Conservation (phyloP, 2,329 filamentous ascomycete genomes). For the Ascosphaera pollenicola region DNA sequence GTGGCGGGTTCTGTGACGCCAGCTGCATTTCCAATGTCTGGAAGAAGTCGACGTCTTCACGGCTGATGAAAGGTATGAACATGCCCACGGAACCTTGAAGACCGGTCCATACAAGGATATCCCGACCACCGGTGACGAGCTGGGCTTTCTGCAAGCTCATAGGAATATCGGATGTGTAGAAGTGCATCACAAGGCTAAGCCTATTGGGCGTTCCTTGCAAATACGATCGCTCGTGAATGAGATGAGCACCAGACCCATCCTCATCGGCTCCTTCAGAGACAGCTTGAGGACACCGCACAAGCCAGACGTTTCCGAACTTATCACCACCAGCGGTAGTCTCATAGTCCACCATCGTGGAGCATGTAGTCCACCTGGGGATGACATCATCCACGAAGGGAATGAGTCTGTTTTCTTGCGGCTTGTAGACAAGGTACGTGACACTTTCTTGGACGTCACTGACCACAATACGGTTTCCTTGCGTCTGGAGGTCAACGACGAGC, state of each 20-base stretch:
- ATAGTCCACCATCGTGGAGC: constrained; percentile 88
- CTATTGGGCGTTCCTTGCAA: constrained; percentile 76
- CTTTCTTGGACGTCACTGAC: constrained; percentile 87
- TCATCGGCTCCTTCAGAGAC: constrained; percentile 80
- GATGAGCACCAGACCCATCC: constrained; percentile 69
- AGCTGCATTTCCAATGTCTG: constrained; percentile 79
- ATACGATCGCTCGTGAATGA: constrained; percentile 78
- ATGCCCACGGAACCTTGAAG: constrained; percentile 88
- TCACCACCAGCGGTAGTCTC: constrained; percentile 88
- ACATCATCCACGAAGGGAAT: constrained; percentile 89
- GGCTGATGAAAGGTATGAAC: constrained; percentile 71
- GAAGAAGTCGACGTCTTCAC: constrained; percentile 96
- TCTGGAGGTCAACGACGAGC: constrained; percentile 72
- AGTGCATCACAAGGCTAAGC: constrained; percentile 66
- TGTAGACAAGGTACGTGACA: constrained; percentile 82
- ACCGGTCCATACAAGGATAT: constrained; percentile 82
- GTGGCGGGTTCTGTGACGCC: constrained; percentile 61
- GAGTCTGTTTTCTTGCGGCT: constrained; percentile 70
- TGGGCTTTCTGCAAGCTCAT: constrained; percentile 76
- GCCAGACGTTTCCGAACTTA: constrained; percentile 93
- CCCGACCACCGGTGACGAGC: constrained; percentile 74
- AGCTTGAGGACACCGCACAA: constrained; percentile 70
- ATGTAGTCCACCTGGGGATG: constrained; percentile 74
- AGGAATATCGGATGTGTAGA: constrained; percentile 78
- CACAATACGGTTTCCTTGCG: constrained; percentile 75